These are phyloP conservation scores for Fagopyrum homotropicum DNA, from an alignment of 148 eudicot species.

Conservation along the genomic window DNA sequence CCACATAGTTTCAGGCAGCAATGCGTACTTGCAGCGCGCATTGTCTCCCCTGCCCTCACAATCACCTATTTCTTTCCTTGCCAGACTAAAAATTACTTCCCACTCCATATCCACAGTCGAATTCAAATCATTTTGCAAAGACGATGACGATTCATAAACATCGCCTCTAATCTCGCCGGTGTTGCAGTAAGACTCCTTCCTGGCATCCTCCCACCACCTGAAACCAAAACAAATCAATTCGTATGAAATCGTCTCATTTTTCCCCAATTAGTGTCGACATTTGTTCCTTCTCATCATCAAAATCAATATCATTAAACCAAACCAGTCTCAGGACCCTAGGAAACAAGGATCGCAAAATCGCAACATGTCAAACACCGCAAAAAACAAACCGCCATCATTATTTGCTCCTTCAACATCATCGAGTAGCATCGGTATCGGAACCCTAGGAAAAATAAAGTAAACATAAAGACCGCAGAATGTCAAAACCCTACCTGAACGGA, in stretches of 20 bases:
- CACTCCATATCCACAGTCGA: slow-evolving; percentile 6
- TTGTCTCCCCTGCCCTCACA: slow-evolving; percentile 5
- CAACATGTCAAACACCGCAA: not conserved
- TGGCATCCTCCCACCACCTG: slow-evolving; percentile 71
- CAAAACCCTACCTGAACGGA: slow-evolving; percentile 23
- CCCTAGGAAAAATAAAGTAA: no score
- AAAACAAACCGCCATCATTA: no score
- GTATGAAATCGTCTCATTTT: not conserved
- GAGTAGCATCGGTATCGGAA: no score
- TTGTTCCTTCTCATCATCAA: not conserved
- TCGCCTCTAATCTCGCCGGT: slow-evolving; percentile 23
- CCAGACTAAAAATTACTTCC: slow-evolving; percentile 48
- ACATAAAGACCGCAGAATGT: not conserved
- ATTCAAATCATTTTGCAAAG: slow-evolving; percentile 5
- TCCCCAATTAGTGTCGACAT: not conserved
- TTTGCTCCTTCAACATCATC: no score
- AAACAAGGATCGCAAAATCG: not conserved
- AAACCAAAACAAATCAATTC: slow-evolving; percentile 15
- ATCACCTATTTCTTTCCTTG: slow-evolving; percentile 22
- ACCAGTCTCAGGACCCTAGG: not conserved
- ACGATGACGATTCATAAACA: slow-evolving; percentile 18
- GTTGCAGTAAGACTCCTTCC: slow-evolving; percentile 20
- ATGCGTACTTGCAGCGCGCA: slow-evolving; percentile 34
- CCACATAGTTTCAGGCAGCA: slow-evolving; percentile 82
- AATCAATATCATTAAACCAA: not conserved